phyloP scores from a whole-genome alignment of 257 asterid species.

The Fraxinus anomala region DNA sequence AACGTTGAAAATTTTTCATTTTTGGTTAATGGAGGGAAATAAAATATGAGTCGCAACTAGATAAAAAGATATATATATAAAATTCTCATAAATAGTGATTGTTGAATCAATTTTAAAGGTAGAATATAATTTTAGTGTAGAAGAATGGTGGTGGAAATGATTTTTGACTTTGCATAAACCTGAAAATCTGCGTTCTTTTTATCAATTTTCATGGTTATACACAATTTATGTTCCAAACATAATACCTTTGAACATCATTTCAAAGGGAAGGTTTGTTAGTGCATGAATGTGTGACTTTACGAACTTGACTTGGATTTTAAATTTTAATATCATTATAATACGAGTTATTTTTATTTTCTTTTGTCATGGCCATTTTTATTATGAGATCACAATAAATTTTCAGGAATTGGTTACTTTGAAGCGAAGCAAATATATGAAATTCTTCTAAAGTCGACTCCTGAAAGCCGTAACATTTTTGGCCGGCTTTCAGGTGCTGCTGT shows the following conservation, averaged over 20 bases:
- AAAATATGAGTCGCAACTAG: background rate
- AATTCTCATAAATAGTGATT: background rate
- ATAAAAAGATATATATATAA: background rate
- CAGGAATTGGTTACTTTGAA: constrained; percentile 86
- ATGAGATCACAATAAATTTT: constrained; percentile 25
- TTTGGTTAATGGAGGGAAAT: background rate
- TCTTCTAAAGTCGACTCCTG: constrained; percentile 74
- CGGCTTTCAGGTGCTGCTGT: constrained; percentile 99
- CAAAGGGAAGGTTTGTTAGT: background rate
- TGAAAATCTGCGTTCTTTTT: background rate
- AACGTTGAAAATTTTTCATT: background rate
- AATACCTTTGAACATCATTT: background rate
- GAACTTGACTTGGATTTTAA: constrained; percentile 14
- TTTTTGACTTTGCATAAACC: background rate
- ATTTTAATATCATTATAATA: constrained; percentile 9
- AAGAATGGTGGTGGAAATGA: background rate
- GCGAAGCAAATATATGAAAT: constrained; percentile 77
- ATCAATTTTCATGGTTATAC: background rate
- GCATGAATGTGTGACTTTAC: constrained; percentile 2
- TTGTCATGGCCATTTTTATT: constrained; percentile 3
- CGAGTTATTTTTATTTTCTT: constrained; percentile 21
- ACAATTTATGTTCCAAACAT: background rate
- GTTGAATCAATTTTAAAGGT: background rate
- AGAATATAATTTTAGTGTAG: background rate
- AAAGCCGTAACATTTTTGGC: constrained; percentile 96